phyloP scores from a whole-genome alignment of 2,329 filamentous ascomycete species.

The Aspergillus spinulosporus region DNA sequence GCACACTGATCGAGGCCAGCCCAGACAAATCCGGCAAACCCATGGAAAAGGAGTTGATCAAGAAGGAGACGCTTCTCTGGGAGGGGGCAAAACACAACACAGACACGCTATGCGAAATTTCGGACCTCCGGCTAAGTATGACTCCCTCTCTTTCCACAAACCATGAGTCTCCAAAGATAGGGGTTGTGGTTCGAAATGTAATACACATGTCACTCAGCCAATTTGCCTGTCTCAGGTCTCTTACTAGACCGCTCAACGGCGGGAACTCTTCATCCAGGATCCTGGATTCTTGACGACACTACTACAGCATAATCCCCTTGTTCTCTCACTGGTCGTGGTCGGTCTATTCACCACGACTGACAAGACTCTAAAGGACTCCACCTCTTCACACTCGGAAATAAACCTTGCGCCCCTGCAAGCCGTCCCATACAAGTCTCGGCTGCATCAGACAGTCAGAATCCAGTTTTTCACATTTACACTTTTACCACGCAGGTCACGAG shows the following conservation, averaged over 20 bases:
- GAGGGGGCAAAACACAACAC: slow-evolving; percentile 5
- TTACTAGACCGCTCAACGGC: not conserved
- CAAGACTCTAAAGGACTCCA: not conserved
- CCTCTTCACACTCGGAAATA: not conserved
- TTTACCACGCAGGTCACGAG: not conserved
- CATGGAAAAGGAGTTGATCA: slow-evolving; percentile 8
- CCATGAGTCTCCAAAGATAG: not conserved
- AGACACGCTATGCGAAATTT: slow-evolving; percentile 10
- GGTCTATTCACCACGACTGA: not conserved
- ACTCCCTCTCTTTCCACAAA: slow-evolving; percentile 4
- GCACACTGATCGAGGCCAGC: slow-evolving; percentile 2
- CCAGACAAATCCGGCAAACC: not conserved
- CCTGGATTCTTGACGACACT: not conserved
- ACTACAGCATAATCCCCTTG: not conserved
- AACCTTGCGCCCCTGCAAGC: not conserved
- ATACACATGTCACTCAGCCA: slow-evolving; percentile 3
- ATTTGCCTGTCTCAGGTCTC: not conserved
- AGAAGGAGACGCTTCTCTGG: not conserved
- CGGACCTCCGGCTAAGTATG: not conserved
- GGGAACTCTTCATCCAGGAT: not conserved
- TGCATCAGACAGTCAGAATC: not conserved
- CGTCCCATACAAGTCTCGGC: not conserved
- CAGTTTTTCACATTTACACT: not conserved
- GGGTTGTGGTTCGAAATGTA: not conserved
- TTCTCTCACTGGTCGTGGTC: not conserved